A percentile compares a stretch with the other conserved stretches of the same genome.
Evolutionary conservation across 2,329 filamentous ascomycete species (phyloP).

Genomic region (Drechslerella coelobrocha): DNA sequence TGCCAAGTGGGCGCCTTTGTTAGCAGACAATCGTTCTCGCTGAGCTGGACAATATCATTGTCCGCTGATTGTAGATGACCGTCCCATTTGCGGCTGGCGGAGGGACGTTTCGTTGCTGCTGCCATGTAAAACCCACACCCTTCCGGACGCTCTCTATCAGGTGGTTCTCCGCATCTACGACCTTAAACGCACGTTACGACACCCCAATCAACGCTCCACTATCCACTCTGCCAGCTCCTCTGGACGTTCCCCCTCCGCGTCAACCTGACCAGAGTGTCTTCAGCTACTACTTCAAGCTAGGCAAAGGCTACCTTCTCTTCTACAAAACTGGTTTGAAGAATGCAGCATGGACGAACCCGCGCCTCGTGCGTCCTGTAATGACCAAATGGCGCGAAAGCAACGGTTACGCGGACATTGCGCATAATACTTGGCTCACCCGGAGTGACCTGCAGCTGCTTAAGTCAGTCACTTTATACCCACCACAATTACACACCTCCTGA

Average conservation of each 20-base stretch:
- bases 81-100: constrained; percentile 25
- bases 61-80: constrained; percentile 23
- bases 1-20: neutral
- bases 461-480: constrained; percentile 50
- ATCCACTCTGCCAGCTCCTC: constrained; percentile 74
- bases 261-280: constrained; percentile 61
- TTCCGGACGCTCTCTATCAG: constrained; percentile 21
- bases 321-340: constrained; percentile 85
- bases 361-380: constrained; percentile 61
- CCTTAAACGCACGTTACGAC: constrained; percentile 21
- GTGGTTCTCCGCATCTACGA: constrained; percentile 20
- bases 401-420: constrained; percentile 56
- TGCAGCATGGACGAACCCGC: constrained; percentile 68
- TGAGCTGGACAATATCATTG: neutral
- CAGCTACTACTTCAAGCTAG: constrained; percentile 67
- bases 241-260: constrained; percentile 68
- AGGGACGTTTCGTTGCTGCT: constrained; percentile 14
- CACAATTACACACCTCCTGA: constrained; percentile 65
- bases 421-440: constrained; percentile 57
- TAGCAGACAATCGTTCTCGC: neutral
- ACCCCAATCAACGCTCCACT: constrained; percentile 71
- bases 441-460: constrained; percentile 55
- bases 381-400: constrained; percentile 59
- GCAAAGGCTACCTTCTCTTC: constrained; percentile 79
- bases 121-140: neutral